Conservation (phyloP, 148 eudicot species). For the Cornus kousa region DNA sequence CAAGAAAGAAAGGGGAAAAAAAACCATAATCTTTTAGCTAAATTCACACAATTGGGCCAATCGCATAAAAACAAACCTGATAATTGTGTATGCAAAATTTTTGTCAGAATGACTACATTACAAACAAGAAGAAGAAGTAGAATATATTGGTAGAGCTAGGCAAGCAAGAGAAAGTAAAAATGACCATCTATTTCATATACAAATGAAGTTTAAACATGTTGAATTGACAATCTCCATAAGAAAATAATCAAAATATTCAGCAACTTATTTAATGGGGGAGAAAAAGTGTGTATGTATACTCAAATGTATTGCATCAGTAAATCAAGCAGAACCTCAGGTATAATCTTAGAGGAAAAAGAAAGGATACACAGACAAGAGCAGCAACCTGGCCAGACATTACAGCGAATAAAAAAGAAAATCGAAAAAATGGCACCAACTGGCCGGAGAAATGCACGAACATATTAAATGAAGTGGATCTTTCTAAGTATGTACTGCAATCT, state of each 20-base stretch:
- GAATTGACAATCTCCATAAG: conserved; percentile 15
- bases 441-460: not conserved
- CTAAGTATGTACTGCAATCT: conserved; percentile 16
- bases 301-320: conserved; percentile 37
- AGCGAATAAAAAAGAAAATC: not conserved
- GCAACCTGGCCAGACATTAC: not conserved
- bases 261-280: conserved; percentile 44
- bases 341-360: conserved; percentile 35
- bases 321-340: conserved; percentile 38
- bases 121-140: too few relatives aligned
- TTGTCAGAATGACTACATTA: too few relatives aligned
- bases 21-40: too few relatives aligned
- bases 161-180: not conserved
- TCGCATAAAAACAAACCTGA: too few relatives aligned
- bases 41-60: too few relatives aligned
- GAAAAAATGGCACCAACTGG: too few relatives aligned
- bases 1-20: too few relatives aligned
- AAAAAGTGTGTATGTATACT: conserved; percentile 27
- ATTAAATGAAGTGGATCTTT: conserved; percentile 15
- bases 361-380: conserved; percentile 8
- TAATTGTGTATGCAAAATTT: too few relatives aligned
- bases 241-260: conserved; percentile 22
- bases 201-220: conserved; percentile 18
- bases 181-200: not conserved
- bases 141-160: too few relatives aligned